These are phyloP conservation scores for Geosiphon pyriformis DNA, from an alignment of 192 early-diverging fungal genomes.

Conservation along the genomic window DNA sequence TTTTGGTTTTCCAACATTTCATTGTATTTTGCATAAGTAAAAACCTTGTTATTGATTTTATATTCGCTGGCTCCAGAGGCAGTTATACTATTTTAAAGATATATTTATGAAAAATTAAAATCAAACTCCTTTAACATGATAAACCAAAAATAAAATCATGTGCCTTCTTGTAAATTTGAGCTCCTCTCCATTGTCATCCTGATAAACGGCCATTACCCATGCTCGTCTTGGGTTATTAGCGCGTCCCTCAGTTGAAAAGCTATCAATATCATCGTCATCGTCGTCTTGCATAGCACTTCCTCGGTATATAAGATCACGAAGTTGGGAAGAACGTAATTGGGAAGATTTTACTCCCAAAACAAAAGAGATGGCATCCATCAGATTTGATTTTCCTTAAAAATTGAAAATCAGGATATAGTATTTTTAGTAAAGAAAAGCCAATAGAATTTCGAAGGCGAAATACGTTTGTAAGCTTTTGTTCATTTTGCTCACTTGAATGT, in stretches of 20 bases:
- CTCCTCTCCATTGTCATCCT: conserved; percentile 55
- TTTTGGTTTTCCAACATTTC: conserved; percentile 74
- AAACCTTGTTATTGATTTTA: conserved; percentile 70
- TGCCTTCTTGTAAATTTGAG: conserved; percentile 71
- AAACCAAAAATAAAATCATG: conserved; percentile 27
- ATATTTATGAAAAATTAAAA: background rate
- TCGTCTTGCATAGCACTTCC: conserved; percentile 46
- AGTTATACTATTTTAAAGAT: conserved; percentile 41
- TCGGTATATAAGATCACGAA: conserved; percentile 90
- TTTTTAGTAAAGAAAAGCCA: background rate
- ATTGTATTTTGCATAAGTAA: conserved; percentile 75
- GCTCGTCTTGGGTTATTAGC: conserved; percentile 47
- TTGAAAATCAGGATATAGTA: background rate
- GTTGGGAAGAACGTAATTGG: conserved; percentile 84
- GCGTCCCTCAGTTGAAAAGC: conserved; percentile 29
- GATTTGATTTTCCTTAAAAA: conserved; percentile 84
- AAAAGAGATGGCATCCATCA: conserved; percentile 99
- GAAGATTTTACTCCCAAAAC: conserved; percentile 90
- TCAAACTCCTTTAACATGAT: conserved; percentile 8
- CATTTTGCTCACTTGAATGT: too few relatives aligned
- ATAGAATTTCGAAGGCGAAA: background rate
- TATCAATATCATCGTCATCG: conserved; percentile 43
- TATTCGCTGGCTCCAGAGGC: conserved; percentile 78
- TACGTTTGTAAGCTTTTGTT: too few relatives aligned
- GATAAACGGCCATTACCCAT: conserved; percentile 82